A percentile compares a stretch with the other conserved stretches of the same genome.
phyloP scores from a whole-genome alignment of 108 stramenopile genomes.

The Chaetoceros muelleri region DNA sequence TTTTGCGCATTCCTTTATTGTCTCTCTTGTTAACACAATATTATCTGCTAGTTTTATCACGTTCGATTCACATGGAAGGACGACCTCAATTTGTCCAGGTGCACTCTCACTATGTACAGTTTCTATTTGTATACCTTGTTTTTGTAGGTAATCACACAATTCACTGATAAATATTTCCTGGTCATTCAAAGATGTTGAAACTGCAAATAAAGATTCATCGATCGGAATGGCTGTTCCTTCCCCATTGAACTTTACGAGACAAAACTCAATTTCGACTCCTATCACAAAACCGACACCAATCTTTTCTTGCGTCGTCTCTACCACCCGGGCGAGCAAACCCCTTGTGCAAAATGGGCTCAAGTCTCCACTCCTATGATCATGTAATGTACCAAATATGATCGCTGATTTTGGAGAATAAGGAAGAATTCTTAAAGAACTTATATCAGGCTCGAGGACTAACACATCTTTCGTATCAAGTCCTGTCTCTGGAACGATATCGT shows the following conservation, averaged over 20 bases:
- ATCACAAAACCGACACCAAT: conserved; percentile 48
- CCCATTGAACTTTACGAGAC: conserved; percentile 19
- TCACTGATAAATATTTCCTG: conserved; percentile 58
- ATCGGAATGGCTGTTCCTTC: conserved; percentile 19
- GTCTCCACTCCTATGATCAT: conserved; percentile 35
- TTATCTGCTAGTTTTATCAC: conserved; percentile 51
- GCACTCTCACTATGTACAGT: conserved; percentile 62
- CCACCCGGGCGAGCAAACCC: conserved; percentile 36
- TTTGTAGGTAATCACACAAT: conserved; percentile 46
- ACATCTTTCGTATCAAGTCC: conserved; percentile 44
- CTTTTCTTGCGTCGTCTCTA: conserved; percentile 25
- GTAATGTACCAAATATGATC: conserved; percentile 47
- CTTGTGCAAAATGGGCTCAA: conserved; percentile 64
- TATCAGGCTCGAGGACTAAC: conserved; percentile 45
- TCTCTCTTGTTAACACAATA: conserved; percentile 54
- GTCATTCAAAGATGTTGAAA: conserved; percentile 48
- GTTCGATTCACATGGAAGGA: conserved; percentile 42
- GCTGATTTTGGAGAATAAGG: conserved; percentile 67
- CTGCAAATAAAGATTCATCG: conserved; percentile 52
- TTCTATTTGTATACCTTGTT: conserved; percentile 61
- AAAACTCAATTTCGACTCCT: conserved; percentile 74
- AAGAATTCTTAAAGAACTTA: conserved; percentile 42
- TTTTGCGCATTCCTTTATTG: conserved; percentile 46
- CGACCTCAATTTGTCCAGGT: conserved; percentile 72
- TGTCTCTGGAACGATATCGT: conserved; percentile 30